Percentiles rank a stretch among this genome's conserved stretches.
phyloP scores from a whole-genome alignment of 805 yeast species.

The Saccharomycopsis sp. region DNA sequence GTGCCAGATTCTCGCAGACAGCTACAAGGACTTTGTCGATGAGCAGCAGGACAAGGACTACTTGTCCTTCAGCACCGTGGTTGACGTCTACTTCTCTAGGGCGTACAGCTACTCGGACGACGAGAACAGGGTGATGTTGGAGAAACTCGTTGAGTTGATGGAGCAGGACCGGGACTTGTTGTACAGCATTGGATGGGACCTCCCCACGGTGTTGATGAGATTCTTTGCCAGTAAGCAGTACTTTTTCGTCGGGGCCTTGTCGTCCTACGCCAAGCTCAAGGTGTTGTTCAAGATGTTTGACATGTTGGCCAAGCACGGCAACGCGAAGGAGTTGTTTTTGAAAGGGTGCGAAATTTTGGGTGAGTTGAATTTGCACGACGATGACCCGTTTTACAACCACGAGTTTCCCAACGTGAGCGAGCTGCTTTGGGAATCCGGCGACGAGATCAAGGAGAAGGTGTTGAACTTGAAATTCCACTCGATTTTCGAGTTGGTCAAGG shows the following conservation, averaged over 20 bases:
- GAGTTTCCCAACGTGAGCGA: not conserved
- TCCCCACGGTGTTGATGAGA: slow-evolving; percentile 59
- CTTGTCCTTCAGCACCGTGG: slow-evolving; percentile 60
- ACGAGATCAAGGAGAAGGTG: slow-evolving; percentile 20
- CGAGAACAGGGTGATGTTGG: slow-evolving; percentile 47
- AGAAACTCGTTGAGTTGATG: slow-evolving; percentile 36
- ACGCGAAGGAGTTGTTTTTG: slow-evolving; percentile 71
- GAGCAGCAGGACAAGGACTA: slow-evolving; percentile 40
- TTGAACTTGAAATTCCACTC: slow-evolving; percentile 56
- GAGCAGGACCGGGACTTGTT: slow-evolving; percentile 39
- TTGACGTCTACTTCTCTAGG: slow-evolving; percentile 52
- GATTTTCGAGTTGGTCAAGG: slow-evolving; percentile 53
- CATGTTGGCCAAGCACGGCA: slow-evolving; percentile 57
- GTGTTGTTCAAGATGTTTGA: slow-evolving; percentile 45
- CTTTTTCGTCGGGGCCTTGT: slow-evolving; percentile 26
- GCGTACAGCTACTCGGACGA: slow-evolving; percentile 33
- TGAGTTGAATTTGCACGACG: slow-evolving; percentile 26
- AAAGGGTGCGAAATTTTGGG: slow-evolving; percentile 58
- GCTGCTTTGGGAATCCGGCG: slow-evolving; percentile 6
- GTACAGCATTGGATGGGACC: slow-evolving; percentile 81
- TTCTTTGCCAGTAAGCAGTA: slow-evolving; percentile 37
- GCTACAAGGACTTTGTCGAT: slow-evolving; percentile 17
- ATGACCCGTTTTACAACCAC: slow-evolving; percentile 16
- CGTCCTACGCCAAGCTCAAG: slow-evolving; percentile 27
- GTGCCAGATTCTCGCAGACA: slow-evolving; percentile 9